Percentiles rank a stretch among this genome's conserved stretches.
Conservation (phyloP, 73 alveolate genomes). For the Urostyla sp. region DNA sequence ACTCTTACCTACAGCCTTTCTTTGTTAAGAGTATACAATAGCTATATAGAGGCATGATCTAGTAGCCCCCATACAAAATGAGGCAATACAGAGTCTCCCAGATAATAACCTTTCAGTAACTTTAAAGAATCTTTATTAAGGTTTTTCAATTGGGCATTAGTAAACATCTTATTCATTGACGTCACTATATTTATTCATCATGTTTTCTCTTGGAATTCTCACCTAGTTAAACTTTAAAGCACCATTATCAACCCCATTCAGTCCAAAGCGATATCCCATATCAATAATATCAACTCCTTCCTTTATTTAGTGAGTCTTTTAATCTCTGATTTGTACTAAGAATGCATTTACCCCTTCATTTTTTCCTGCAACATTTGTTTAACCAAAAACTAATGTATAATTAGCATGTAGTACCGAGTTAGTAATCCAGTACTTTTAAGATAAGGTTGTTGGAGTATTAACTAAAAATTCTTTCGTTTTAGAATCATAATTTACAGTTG, state of each 20-base stretch:
- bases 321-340: conserved; percentile 67
- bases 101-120: conserved; percentile 73
- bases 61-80: conserved; percentile 60
- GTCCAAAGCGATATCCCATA: conserved; percentile 70
- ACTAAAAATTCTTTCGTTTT: conserved; percentile 56
- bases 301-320: conserved; percentile 6
- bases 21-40: conserved; percentile 51
- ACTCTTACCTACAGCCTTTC: conserved; percentile 66
- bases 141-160: conserved; percentile 47
- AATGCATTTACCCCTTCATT: conserved; percentile 68
- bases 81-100: conserved; percentile 78
- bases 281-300: conserved; percentile 72
- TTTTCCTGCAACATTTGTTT: conserved; percentile 50
- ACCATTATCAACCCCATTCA: conserved; percentile 78
- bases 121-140: conserved; percentile 68
- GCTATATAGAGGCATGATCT: conserved; percentile 60
- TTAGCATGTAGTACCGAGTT: conserved; percentile 65
- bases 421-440: conserved; percentile 67
- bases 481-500: conserved; percentile 52
- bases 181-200: conserved; percentile 70
- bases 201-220: conserved; percentile 66
- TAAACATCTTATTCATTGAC: conserved; percentile 64
- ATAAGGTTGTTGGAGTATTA: conserved; percentile 49
- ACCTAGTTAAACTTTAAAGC: conserved; percentile 63
- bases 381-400: conserved; percentile 61